Base-by-base conservation (phyloP, 257 asterid genomes). In the Solanum paucissectum region DNA sequence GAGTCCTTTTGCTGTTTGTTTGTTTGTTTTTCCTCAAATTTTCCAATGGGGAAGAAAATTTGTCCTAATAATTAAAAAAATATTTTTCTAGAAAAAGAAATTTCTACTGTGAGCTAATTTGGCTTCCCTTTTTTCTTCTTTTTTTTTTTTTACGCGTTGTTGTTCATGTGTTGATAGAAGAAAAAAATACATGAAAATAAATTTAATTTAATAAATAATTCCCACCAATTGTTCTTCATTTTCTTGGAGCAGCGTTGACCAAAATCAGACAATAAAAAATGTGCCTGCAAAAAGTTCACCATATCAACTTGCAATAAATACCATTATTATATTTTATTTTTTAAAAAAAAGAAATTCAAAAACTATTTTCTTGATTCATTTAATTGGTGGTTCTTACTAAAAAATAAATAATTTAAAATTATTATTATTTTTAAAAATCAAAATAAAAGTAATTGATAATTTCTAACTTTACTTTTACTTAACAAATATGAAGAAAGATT, bases 1-100 rank as follows among this genome's bases (percentile, higher is more conserved):
- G 77, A 88, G 89, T 86, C 92, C 90, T 90, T 90, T 90, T 87
- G 46, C 88, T 92, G 88, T 87, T 90, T 88, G 90, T 89, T 89
- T 49, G 40, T 88, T 81, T 62, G 83, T 84, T 87, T 64, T 84
- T 49, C 74, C 64, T 76, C 83, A 87, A 74, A 79, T 83, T 33
- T 32, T 68, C 79, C 86, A 75, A 52, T 74, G 84, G 81, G 69
- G 4, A 79, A 42, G 64, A 68, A 10, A 68, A 7, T 87, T 74
- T 66, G 5, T 83, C 38, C 86, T n/a, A 71, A 34, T 33, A 55
- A 23, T 72, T 44, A 81, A 44, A 71, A 55, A 3, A 10, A 87
- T 69, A 77, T 21, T 21, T 46, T 9, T 52, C 16, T 72, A 75
- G 2, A 5, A 20, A 29, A 66, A 32, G 11, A 40, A 55, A 5